Evolutionary conservation across 345 rosid species (phyloP).

Genomic region (Murraya paniculata): DNA sequence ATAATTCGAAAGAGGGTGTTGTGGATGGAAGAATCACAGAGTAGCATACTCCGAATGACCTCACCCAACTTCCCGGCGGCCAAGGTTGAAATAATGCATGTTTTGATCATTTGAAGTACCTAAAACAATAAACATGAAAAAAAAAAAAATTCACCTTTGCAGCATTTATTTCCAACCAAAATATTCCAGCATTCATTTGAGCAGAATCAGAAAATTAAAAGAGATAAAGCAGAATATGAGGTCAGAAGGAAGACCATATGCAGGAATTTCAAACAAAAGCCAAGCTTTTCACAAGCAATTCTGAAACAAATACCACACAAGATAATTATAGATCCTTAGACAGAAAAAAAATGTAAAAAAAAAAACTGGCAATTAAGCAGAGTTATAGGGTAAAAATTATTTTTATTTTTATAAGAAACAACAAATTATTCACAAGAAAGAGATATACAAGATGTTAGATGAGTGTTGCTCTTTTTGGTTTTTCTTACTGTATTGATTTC

Average conservation of each 20-base stretch:
- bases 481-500: too few relatives aligned
- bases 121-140: slow-evolving; percentile 22
- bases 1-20: slow-evolving; percentile 58
- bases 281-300: not conserved
- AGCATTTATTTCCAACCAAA: slow-evolving; percentile 5
- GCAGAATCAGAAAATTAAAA: not conserved
- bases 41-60: slow-evolving; percentile 58
- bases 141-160: slow-evolving; percentile 1
- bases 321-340: not conserved
- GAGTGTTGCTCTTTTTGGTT: too few relatives aligned
- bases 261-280: not conserved
- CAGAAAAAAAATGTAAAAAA: not conserved
- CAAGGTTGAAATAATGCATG: slow-evolving; percentile 51
- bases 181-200: not conserved
- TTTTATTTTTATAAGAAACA: not conserved
- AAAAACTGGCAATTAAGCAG: not conserved
- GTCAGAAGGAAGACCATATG: not conserved
- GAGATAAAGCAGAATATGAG: not conserved
- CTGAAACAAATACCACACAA: not conserved
- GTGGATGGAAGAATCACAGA: slow-evolving; percentile 80
- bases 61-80: slow-evolving; percentile 52
- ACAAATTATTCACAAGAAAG: not conserved
- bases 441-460: not conserved
- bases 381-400: not conserved
- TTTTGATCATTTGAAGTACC: slow-evolving; percentile 76